A percentile compares a stretch with the other conserved stretches of the same genome.
Conservation (phyloP, 75 land plant species). For the Picea glauca region DNA sequence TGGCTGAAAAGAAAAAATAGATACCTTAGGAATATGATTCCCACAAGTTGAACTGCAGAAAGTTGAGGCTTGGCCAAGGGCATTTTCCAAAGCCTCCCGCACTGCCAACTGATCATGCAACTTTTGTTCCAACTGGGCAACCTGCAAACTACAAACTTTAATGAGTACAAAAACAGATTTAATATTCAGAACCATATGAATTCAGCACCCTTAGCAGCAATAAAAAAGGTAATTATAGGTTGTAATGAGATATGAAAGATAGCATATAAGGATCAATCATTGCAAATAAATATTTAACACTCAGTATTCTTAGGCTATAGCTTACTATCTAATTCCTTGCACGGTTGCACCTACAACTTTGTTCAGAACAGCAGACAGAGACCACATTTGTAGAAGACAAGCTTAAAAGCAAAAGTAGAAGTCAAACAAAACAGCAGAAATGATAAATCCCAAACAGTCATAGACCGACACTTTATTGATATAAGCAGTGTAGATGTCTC, state of each 20-base stretch:
- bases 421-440: no score
- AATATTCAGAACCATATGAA: neutral
- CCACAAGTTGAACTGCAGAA: constrained; percentile 9
- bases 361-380: neutral
- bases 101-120: constrained; percentile 42
- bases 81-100: constrained; percentile 48
- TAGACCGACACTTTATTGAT: neutral
- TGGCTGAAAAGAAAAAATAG: neutral
- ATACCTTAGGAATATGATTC: constrained; percentile 30
- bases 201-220: no score
- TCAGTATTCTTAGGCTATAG: no score
- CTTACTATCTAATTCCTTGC: neutral
- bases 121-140: constrained; percentile 52
- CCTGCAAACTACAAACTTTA: constrained; percentile 26
- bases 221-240: no score
- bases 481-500: no score
- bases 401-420: no score
- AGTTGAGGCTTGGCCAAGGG: constrained; percentile 28
- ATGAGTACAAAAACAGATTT: neutral
- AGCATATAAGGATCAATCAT: no score
- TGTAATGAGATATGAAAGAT: no score
- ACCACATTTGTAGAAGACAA: no score
- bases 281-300: no score
- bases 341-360: neutral
- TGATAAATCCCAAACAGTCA: neutral